Percentiles rank a stretch among this genome's conserved stretches.
These are phyloP conservation scores for Erysimum cheiri DNA, from an alignment of 441 rosid species.

Conservation along the genomic window DNA sequence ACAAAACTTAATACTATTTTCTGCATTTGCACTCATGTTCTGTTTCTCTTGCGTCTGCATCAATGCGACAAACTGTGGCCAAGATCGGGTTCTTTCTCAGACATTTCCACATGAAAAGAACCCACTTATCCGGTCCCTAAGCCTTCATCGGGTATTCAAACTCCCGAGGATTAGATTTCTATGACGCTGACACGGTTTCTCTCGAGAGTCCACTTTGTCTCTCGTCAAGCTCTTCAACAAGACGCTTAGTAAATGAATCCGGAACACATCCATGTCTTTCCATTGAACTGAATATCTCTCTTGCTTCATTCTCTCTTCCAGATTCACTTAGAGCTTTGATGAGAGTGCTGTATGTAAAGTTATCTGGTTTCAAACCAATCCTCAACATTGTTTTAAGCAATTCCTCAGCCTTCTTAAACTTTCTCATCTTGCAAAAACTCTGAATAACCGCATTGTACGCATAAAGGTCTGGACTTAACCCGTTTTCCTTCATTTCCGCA, in stretches of 20 bases:
- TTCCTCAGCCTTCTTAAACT: slow-evolving; percentile 62
- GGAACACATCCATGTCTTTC: slow-evolving; percentile 67
- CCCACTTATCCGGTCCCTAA: neutral
- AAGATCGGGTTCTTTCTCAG: slow-evolving; percentile 3
- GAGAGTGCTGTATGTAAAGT: slow-evolving; percentile 57
- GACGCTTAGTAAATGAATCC: slow-evolving; percentile 58
- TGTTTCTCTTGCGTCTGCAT: slow-evolving; percentile 21
- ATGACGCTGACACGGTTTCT: slow-evolving; percentile 35
- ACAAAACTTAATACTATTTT: slow-evolving; percentile 24
- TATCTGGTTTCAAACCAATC: slow-evolving; percentile 70
- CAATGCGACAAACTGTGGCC: slow-evolving; percentile 15
- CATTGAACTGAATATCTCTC: slow-evolving; percentile 58
- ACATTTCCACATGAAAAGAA: slow-evolving; percentile 13
- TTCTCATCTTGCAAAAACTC: slow-evolving; percentile 62
- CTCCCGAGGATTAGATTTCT: slow-evolving; percentile 11
- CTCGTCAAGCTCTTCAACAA: slow-evolving; percentile 46
- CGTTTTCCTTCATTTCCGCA: slow-evolving; percentile 63
- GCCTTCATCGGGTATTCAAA: slow-evolving; percentile 4
- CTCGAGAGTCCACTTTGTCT: slow-evolving; percentile 27
- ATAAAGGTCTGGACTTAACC: slow-evolving; percentile 62
- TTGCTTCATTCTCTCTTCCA: slow-evolving; percentile 62
- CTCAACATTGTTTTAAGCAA: slow-evolving; percentile 56
- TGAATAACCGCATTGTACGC: slow-evolving; percentile 71
- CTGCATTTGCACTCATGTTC: slow-evolving; percentile 17
- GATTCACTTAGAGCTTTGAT: slow-evolving; percentile 59